These are phyloP conservation scores for Trypanosoma cruzi DNA, from an alignment of 208 protist species.

Conservation along the genomic window DNA sequence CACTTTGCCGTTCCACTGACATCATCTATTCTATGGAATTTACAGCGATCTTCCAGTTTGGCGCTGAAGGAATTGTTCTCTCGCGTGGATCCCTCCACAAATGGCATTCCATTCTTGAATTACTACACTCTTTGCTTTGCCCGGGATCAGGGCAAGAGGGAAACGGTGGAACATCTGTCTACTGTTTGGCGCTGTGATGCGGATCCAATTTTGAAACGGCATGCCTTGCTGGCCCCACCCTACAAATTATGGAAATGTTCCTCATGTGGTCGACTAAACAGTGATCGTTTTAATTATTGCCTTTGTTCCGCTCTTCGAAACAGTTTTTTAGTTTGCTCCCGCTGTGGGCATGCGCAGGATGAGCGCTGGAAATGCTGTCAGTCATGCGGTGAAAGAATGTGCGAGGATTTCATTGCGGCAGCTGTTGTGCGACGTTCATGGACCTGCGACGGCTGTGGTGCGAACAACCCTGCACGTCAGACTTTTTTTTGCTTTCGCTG, in stretches of 20 bases:
- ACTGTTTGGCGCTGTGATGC: slow-evolving; percentile 66
- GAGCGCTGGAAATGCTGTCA: slow-evolving; percentile 67
- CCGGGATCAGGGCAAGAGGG: slow-evolving; percentile 42
- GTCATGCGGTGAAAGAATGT: slow-evolving; percentile 52
- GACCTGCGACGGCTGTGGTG: slow-evolving; percentile 55
- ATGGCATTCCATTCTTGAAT: slow-evolving; percentile 62
- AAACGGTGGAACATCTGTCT: slow-evolving; percentile 67
- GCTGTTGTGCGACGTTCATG: slow-evolving; percentile 68
- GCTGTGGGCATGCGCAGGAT: slow-evolving; percentile 78
- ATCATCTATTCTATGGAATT: slow-evolving; percentile 36
- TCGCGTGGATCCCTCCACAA: slow-evolving; percentile 58
- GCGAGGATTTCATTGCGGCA: slow-evolving; percentile 21
- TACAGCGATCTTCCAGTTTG: slow-evolving; percentile 34
- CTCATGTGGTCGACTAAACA: slow-evolving; percentile 79
- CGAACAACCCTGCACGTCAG: slow-evolving; percentile 75
- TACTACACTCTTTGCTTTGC: slow-evolving; percentile 83
- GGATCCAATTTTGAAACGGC: slow-evolving; percentile 43
- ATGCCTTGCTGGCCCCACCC: slow-evolving; percentile 39
- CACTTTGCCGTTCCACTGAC: slow-evolving; percentile 48
- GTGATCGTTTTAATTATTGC: slow-evolving; percentile 91
- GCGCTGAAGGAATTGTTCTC: slow-evolving; percentile 61
- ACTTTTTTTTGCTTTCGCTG: slow-evolving; percentile 71
- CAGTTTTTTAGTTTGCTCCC: slow-evolving; percentile 62
- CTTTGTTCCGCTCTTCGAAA: slow-evolving; percentile 82
- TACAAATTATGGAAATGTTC: slow-evolving; percentile 84